These are phyloP conservation scores for Musa balbisiana DNA, from an alignment of 202 grass and related monocot species.

Conservation along the genomic window DNA sequence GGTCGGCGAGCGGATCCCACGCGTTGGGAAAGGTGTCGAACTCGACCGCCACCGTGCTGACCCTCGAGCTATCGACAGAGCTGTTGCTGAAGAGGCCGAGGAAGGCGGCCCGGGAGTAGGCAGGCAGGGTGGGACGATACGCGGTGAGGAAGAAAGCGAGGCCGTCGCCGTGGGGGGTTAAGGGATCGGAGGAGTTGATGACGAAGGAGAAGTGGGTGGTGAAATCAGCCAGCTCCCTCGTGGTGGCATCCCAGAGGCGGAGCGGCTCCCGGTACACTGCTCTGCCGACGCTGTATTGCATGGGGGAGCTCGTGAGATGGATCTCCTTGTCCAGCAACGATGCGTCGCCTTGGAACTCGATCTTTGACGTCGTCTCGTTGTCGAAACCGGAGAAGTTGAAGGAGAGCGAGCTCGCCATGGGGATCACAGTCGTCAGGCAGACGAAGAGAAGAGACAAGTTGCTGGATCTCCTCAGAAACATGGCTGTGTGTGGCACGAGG, in stretches of 20 bases:
- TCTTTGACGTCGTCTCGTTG: constrained; percentile 28
- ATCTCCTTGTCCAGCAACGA: not conserved
- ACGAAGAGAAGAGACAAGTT: not conserved
- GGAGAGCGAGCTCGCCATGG: constrained; percentile 29
- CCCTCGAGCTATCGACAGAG: constrained; percentile 2
- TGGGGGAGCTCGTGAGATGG: constrained; percentile 17
- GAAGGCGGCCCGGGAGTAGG: constrained; percentile 29
- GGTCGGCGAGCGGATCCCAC: constrained; percentile 27
- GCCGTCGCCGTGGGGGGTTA: constrained; percentile 28
- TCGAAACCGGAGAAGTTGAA: constrained; percentile 62
- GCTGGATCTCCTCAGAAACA: too few relatives aligned
- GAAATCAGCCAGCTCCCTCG: constrained; percentile 50
- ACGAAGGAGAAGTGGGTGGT: constrained; percentile 63
- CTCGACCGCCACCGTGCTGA: constrained; percentile 48
- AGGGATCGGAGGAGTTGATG: constrained; percentile 6
- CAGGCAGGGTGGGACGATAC: constrained; percentile 39
- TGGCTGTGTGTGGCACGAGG: constrained; percentile 17
- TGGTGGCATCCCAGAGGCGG: constrained; percentile 51
- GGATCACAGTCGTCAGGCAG: constrained; percentile 1
- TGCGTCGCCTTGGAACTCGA: not conserved
- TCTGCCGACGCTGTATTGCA: constrained; percentile 32
- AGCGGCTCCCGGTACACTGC: constrained; percentile 19
- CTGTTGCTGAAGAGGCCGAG: constrained; percentile 44
- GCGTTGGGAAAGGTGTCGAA: constrained; percentile 42
- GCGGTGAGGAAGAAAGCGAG: constrained; percentile 64